These are phyloP conservation scores for Penicillium cinerascens DNA, from an alignment of 495 filamentous ascomycete genomes.

Conservation along the genomic window DNA sequence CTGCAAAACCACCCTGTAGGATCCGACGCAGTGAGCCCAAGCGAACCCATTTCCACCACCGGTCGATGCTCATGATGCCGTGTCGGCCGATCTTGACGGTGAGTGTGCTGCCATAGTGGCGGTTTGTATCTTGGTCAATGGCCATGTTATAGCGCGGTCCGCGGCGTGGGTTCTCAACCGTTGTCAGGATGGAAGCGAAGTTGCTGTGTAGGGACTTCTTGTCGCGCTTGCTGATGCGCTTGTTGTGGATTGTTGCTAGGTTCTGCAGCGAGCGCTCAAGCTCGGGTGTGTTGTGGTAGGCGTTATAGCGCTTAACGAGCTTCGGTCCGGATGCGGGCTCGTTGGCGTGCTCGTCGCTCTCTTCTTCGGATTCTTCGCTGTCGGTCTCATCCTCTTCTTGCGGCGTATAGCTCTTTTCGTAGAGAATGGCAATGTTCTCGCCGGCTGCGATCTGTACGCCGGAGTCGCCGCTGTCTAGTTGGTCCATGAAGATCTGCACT, in stretches of 20 bases:
- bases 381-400: conserved; percentile 62
- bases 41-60: conserved; percentile 85
- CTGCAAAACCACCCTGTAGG: conserved; percentile 73
- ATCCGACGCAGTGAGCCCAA: conserved; percentile 72
- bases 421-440: conserved; percentile 84
- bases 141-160: conserved; percentile 71
- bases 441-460: conserved; percentile 82
- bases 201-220: conserved; percentile 71
- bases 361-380: conserved; percentile 48
- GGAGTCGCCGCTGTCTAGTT: conserved; percentile 73
- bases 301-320: conserved; percentile 59
- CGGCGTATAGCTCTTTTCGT: conserved; percentile 72
- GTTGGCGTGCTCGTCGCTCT: conserved; percentile 47
- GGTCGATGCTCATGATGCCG: conserved; percentile 75
- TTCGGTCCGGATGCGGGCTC: conserved; percentile 49
- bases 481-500: conserved; percentile 85
- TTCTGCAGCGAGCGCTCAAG: conserved; percentile 51
- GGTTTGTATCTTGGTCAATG: conserved; percentile 66
- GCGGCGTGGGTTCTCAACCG: conserved; percentile 71
- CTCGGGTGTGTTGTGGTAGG: conserved; percentile 54
- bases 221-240: conserved; percentile 73
- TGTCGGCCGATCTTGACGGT: conserved; percentile 70
- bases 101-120: conserved; percentile 73
- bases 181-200: conserved; percentile 80
- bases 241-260: conserved; percentile 59